Percentiles rank a stretch among this genome's conserved stretches.
phyloP scores from a whole-genome alignment of 768 basidiomycete genomes.

The Lactifluus piperatus region DNA sequence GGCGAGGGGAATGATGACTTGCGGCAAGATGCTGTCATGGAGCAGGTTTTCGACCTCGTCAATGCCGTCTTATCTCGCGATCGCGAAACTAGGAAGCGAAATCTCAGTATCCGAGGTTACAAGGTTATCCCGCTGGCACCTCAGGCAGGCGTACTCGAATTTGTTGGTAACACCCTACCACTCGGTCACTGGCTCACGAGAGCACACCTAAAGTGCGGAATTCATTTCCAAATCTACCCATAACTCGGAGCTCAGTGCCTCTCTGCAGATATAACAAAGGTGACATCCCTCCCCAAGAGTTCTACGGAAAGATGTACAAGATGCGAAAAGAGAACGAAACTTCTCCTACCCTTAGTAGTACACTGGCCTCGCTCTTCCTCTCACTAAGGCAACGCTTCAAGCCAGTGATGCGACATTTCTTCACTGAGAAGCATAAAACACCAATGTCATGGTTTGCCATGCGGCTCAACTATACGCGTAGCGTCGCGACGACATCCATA shows the following conservation, averaged over 20 bases:
- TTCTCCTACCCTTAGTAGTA: constrained; percentile 22
- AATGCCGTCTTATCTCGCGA: constrained; percentile 71
- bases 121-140: constrained; percentile 79
- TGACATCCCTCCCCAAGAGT: constrained; percentile 37
- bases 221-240: not conserved
- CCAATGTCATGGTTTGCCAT: constrained; percentile 90
- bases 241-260: not conserved
- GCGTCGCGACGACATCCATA: constrained; percentile 89
- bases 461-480: constrained; percentile 83
- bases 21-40: constrained; percentile 98
- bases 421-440: constrained; percentile 80
- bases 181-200: constrained; percentile 50
- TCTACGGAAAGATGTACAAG: constrained; percentile 26
- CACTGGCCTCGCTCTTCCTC: constrained; percentile 26
- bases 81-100: constrained; percentile 63
- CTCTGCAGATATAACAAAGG: constrained; percentile 52
- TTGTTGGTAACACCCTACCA: constrained; percentile 70
- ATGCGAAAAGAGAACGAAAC: constrained; percentile 28
- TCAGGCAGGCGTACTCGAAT: constrained; percentile 83
- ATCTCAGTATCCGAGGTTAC: constrained; percentile 73
- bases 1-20: constrained; percentile 86
- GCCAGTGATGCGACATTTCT: constrained; percentile 92
- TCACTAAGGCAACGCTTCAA: constrained; percentile 37
- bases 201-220: constrained; percentile 54
- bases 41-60: constrained; percentile 90